Evolutionary conservation across 805 yeast species (phyloP).

Genomic region (Myxozyma monticola): DNA sequence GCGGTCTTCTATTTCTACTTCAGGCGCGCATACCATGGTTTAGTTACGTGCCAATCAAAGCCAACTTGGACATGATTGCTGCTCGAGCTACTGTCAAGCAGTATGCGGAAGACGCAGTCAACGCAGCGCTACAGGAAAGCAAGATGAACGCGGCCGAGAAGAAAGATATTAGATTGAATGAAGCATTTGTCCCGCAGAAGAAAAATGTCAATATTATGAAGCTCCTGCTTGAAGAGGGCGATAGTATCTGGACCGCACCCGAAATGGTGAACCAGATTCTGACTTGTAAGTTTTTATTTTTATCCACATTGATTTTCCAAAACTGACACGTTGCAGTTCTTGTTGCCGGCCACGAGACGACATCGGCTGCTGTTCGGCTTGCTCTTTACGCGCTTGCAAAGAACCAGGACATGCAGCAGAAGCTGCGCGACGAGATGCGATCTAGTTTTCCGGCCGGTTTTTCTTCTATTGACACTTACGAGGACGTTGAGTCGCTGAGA

Average conservation of each 20-base stretch:
- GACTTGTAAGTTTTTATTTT: not conserved
- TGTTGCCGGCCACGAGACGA: slow-evolving; percentile 29
- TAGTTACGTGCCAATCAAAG: slow-evolving; percentile 6
- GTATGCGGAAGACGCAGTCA: slow-evolving; percentile 8
- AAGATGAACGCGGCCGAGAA: not conserved
- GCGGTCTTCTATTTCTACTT: slow-evolving; percentile 2
- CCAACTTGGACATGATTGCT: not conserved
- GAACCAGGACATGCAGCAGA: slow-evolving; percentile 15
- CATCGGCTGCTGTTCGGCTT: slow-evolving; percentile 14
- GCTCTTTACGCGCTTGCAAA: slow-evolving; percentile 11
- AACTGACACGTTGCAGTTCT: too few species aligned
- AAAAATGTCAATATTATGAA: not conserved
- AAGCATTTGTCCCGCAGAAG: not conserved
- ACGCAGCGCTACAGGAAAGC: not conserved
- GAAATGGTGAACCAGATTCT: slow-evolving; percentile 4
- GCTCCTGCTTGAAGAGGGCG: not conserved
- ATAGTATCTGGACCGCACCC: not conserved
- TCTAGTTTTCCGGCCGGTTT: slow-evolving; percentile 17
- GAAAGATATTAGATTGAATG: not conserved
- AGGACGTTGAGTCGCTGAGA: slow-evolving; percentile 16
- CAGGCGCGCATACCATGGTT: slow-evolving; percentile 10
- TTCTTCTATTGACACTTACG: slow-evolving; percentile 3
- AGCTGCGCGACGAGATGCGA: slow-evolving; percentile 20
- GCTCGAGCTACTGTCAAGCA: slow-evolving; percentile 1
- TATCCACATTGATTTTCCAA: too few species aligned